Conservation (phyloP, 495 filamentous ascomycete genomes). For the Talaromyces trachyspermus region DNA sequence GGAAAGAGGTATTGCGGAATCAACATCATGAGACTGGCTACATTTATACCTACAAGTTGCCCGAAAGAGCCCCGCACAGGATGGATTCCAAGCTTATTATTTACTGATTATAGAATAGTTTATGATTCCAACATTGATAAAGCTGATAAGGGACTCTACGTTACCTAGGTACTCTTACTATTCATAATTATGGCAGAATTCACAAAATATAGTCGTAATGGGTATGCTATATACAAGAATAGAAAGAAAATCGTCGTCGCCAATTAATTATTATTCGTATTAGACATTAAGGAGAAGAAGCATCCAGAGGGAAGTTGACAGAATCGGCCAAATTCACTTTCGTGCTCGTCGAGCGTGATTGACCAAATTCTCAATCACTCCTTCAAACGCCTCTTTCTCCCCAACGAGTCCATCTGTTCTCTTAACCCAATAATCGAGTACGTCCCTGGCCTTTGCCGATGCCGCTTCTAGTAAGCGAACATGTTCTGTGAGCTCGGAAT, state of each 20-base stretch:
- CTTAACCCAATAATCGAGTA: slow-evolving; percentile 85
- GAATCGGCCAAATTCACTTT: slow-evolving; percentile 43
- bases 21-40: too few relatives aligned
- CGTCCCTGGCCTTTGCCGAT: slow-evolving; percentile 60
- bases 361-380: slow-evolving; percentile 95
- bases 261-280: neutral
- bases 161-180: too few relatives aligned
- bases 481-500: slow-evolving; percentile 66
- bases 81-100: too few relatives aligned
- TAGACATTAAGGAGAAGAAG: neutral
- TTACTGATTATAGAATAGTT: neutral
- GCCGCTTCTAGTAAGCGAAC: slow-evolving; percentile 62
- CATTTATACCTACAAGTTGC: too few relatives aligned
- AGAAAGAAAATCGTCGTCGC: neutral
- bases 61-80: too few relatives aligned
- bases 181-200: too few relatives aligned
- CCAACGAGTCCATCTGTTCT: slow-evolving; percentile 73
- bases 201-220: too few relatives aligned
- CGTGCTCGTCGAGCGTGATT: slow-evolving; percentile 86
- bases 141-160: too few relatives aligned
- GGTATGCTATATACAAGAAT: slow-evolving; percentile 1
- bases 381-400: slow-evolving; percentile 94
- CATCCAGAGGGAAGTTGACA: neutral
- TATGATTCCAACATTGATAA: too few relatives aligned
- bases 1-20: too few relatives aligned